These are phyloP conservation scores for Termitomyces sp. DNA, from an alignment of 768 basidiomycete species.

Conservation along the genomic window DNA sequence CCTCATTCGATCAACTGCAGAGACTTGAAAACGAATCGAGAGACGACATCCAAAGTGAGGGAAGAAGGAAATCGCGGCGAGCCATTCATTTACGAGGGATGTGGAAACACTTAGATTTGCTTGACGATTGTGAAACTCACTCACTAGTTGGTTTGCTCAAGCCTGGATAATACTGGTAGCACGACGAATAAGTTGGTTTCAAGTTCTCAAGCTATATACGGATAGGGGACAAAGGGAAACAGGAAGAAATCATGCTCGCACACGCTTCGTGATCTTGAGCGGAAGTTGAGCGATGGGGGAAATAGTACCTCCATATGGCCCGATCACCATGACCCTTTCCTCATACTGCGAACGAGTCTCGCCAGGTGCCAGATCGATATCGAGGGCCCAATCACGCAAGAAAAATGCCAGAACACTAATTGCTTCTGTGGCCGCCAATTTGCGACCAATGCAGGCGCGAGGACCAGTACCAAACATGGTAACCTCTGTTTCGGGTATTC, in stretches of 20 bases:
- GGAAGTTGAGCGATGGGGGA: background rate
- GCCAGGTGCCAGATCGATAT: background rate
- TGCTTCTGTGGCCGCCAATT: background rate
- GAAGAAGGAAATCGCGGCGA: too few species aligned
- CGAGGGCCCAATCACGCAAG: background rate
- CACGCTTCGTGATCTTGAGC: background rate
- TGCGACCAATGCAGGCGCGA: background rate
- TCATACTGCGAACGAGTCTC: conserved; percentile 1
- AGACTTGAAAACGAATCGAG: too few species aligned
- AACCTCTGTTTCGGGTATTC: conserved; percentile 14
- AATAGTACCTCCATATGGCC: background rate
- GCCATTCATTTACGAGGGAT: too few species aligned
- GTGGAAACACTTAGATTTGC: too few species aligned
- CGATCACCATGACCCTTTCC: background rate
- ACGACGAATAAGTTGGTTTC: too few species aligned
- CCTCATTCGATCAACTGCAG: too few species aligned
- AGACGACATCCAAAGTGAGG: too few species aligned
- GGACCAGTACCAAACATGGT: conserved; percentile 21
- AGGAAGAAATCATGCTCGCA: background rate
- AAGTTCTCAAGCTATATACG: too few species aligned
- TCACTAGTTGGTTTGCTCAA: too few species aligned
- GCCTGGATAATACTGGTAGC: too few species aligned
- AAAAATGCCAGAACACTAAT: background rate
- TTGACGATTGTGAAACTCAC: too few species aligned
- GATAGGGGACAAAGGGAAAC: too few species aligned